Conservation (phyloP, 1,284 basidiomycete genomes). For the Moniliella sp. region DNA sequence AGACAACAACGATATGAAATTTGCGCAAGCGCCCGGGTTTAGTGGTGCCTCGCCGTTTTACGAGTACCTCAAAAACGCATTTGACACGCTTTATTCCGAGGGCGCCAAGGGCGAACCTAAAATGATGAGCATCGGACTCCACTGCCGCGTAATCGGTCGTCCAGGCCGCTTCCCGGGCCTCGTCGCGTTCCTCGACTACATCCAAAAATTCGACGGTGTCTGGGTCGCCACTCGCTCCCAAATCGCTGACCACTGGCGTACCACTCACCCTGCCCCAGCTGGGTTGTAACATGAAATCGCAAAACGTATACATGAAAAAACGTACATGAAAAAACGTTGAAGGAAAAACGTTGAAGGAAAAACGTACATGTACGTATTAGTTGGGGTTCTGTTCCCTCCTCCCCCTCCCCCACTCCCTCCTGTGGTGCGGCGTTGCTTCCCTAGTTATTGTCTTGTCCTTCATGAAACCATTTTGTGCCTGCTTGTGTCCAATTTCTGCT, state of each 20-base stretch:
- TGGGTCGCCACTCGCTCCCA: conserved; percentile 36
- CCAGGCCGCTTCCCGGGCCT: conserved; percentile 35
- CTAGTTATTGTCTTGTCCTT: too few relatives aligned
- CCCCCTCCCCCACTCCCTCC: too few relatives aligned
- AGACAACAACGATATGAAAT: conserved; percentile 35
- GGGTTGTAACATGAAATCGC: too few relatives aligned
- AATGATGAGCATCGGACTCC: conserved; percentile 36
- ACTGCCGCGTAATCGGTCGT: conserved; percentile 35
- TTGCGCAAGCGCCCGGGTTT: conserved; percentile 33
- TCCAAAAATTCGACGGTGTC: conserved; percentile 28
- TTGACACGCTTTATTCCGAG: conserved; percentile 34
- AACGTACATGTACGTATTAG: too few relatives aligned
- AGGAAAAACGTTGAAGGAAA: too few relatives aligned
- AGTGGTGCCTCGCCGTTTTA: conserved; percentile 32
- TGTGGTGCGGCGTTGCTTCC: too few relatives aligned
- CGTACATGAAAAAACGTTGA: too few relatives aligned
- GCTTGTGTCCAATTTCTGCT: too few relatives aligned
- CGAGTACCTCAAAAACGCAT: conserved; percentile 34
- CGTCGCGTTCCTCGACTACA: conserved; percentile 35
- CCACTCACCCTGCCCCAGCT: conserved; percentile 29
- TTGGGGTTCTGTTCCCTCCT: too few relatives aligned
- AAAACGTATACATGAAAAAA: too few relatives aligned
- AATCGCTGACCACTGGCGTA: conserved; percentile 35
- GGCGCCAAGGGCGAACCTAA: conserved; percentile 27
- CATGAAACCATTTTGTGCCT: too few relatives aligned